Evolutionary conservation across 2,329 filamentous ascomycete genomes (phyloP).

Genomic region (Didymosphaeria variabile): DNA sequence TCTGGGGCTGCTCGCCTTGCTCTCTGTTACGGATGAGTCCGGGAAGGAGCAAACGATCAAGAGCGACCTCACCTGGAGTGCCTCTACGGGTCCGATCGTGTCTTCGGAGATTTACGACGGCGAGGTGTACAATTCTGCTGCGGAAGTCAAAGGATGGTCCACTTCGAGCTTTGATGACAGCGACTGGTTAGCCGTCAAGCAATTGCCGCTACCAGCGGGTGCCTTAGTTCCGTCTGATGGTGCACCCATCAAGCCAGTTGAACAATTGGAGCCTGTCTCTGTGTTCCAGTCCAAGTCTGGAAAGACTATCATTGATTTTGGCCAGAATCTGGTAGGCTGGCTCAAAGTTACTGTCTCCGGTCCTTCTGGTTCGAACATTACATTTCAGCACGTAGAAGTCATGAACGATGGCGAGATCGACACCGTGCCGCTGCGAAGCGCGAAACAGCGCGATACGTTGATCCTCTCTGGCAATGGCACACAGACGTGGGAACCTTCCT

Average conservation of each 20-base stretch:
- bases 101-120: conserved; percentile 55
- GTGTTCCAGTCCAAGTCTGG: conserved; percentile 48
- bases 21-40: background rate
- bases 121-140: conserved; percentile 59
- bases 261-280: background rate
- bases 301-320: conserved; percentile 64
- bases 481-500: conserved; percentile 56
- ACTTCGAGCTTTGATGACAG: background rate
- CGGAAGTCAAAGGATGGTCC: conserved; percentile 38
- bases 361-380: conserved; percentile 54
- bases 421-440: conserved; percentile 55
- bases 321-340: conserved; percentile 66
- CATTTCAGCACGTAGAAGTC: conserved; percentile 64
- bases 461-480: background rate
- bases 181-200: background rate
- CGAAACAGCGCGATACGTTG: conserved; percentile 52
- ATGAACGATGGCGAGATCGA: conserved; percentile 59
- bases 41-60: background rate
- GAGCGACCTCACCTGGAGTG: background rate
- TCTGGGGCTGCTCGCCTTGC: background rate
- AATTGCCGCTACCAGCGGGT: background rate
- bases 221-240: conserved; percentile 53
- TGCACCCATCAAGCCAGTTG: conserved; percentile 30
- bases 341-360: conserved; percentile 52
- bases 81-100: background rate